These are phyloP conservation scores for Eucalyptus coolabah DNA, from an alignment of 345 rosid genomes.

Conservation along the genomic window DNA sequence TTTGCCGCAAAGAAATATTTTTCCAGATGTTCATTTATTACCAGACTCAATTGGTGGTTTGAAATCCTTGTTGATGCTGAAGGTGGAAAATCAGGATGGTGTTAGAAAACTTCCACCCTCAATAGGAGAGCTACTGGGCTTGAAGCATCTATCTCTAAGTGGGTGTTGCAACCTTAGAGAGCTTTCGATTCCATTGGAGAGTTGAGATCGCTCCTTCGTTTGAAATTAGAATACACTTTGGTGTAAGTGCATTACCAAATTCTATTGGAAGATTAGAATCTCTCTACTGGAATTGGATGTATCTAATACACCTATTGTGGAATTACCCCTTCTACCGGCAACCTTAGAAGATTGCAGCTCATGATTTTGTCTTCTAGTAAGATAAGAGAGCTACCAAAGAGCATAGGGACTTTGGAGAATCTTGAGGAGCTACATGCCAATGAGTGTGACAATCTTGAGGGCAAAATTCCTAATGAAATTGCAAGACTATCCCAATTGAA, in stretches of 20 bases:
- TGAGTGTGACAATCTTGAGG: not conserved
- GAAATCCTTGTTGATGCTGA: not conserved
- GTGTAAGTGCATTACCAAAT: not conserved
- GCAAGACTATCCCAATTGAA: not conserved
- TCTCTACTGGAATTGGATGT: too few species aligned
- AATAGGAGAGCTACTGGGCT: not conserved
- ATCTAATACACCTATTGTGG: too few species aligned
- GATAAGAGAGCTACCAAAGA: not conserved
- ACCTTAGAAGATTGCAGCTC: not conserved
- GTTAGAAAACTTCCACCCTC: not conserved
- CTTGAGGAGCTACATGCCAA: not conserved
- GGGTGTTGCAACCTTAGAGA: not conserved
- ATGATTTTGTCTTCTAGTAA: not conserved
- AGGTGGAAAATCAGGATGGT: not conserved
- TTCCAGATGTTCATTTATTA: rapidly evolving
- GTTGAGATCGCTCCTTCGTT: not conserved
- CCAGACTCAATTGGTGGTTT: not conserved
- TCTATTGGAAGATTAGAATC: not conserved
- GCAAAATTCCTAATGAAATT: not conserved
- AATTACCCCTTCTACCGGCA: too few species aligned
- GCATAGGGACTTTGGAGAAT: not conserved
- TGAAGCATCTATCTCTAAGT: not conserved
- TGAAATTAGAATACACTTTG: not conserved
- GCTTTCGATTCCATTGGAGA: not conserved
- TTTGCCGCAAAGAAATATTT: too few species aligned